Base-by-base conservation (phyloP, 768 basidiomycete species). In the Mycena albidolilacea region DNA sequence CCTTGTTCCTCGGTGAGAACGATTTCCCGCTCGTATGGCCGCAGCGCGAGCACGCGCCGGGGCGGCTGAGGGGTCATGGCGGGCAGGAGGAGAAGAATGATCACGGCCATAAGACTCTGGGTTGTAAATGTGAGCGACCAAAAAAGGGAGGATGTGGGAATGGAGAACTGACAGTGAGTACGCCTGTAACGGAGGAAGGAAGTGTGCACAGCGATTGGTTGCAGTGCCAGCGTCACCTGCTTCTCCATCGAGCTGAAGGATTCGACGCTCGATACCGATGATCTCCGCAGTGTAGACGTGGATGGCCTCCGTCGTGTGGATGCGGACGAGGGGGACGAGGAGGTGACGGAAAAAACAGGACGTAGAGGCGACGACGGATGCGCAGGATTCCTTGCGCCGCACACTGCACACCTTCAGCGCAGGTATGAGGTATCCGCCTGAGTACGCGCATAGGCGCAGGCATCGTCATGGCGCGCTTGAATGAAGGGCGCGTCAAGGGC, bases 401-500 rank as follows among this genome's bases (percentile, higher is more conserved):
- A 1, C 19, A 8, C 46, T 57, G 58, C 57, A 54, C 6, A 48
- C 62, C 12, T 8, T 50, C 37, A 67, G 38, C 10, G 54, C 21
- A 11, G 61, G 66, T 0, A 58, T 1, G 17, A 11, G 61, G 66
- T 0, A 58, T 1, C 37, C 12, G 57, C 57, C 44, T 38, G 7
- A 71, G 14, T 5, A 64, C 64, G 6, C 70, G 70, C 21, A 71
- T 30, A 6, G 64, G 50, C 19, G 64, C 19, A 8, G 69, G 70
- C 58, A 66, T 60, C 48, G 70, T 71, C 70, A 52, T 54, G 19
- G 70, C 57, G 14, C 70, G 70, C 19, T 39, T 52, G 21, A 59
- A 46, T 5, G 17, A 43, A 14, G 69, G 69, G 3, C 63, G 63
- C 44, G 69, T 70, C 46, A 70, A 64, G 8, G 69, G 63, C 1